These are phyloP conservation scores for Cystobasidium pallidum DNA, from an alignment of 1,284 basidiomycete genomes.

Conservation along the genomic window DNA sequence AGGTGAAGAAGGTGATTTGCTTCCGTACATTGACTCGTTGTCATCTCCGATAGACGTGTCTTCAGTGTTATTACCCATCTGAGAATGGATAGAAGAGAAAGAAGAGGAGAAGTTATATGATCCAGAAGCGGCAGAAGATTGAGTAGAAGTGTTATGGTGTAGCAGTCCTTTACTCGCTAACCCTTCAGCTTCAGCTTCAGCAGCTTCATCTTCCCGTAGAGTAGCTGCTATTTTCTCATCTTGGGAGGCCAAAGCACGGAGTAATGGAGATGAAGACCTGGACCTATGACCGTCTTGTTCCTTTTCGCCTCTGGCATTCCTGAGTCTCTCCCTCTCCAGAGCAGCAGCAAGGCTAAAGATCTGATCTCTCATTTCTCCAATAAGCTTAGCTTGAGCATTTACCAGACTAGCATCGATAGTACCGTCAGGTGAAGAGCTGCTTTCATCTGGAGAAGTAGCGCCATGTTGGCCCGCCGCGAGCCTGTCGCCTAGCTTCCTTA, in stretches of 20 bases:
- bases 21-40: slow-evolving; percentile 46
- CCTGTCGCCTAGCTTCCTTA: slow-evolving; percentile 46
- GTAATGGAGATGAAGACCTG: slow-evolving; percentile 23
- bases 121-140: slow-evolving; percentile 39
- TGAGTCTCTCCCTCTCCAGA: slow-evolving; percentile 51
- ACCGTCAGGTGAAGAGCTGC: neutral
- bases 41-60: slow-evolving; percentile 51
- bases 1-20: slow-evolving; percentile 46
- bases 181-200: slow-evolving; percentile 2
- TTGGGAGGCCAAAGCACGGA: slow-evolving; percentile 33
- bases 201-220: slow-evolving; percentile 5
- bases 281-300: neutral
- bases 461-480: slow-evolving; percentile 31
- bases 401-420: slow-evolving; percentile 50
- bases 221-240: slow-evolving; percentile 26
- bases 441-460: slow-evolving; percentile 4
- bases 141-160: slow-evolving; percentile 24
- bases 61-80: slow-evolving; percentile 50
- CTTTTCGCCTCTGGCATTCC: slow-evolving; percentile 46
- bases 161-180: slow-evolving; percentile 12
- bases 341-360: slow-evolving; percentile 52
- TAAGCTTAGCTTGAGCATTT: slow-evolving; percentile 53
- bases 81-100: slow-evolving; percentile 49
- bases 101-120: slow-evolving; percentile 48
- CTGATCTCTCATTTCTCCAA: slow-evolving; percentile 54